phyloP scores from a whole-genome alignment of 805 yeast species.

The Hanseniaspora pseudoguilliermondii region DNA sequence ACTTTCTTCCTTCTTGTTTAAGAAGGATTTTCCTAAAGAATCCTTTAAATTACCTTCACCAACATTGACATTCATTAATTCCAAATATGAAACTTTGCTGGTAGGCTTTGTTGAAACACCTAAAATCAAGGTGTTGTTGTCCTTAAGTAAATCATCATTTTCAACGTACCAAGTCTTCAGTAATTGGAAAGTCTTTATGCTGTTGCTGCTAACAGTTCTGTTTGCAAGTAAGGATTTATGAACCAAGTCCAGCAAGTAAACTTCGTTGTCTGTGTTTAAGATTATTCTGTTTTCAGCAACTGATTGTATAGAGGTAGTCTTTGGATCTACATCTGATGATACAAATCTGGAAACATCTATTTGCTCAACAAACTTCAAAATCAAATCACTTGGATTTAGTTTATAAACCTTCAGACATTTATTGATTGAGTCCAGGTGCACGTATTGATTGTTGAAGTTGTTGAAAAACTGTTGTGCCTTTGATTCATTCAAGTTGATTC shows the following conservation, averaged over 20 bases:
- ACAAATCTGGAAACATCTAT: slow-evolving; percentile 22
- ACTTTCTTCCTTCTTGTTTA: slow-evolving; percentile 10
- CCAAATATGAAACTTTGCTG: slow-evolving; percentile 23
- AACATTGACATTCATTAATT: slow-evolving; percentile 35
- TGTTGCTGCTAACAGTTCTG: slow-evolving; percentile 20
- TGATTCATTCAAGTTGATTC: slow-evolving; percentile 14
- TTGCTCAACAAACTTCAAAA: slow-evolving; percentile 12
- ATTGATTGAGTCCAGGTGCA: slow-evolving; percentile 17
- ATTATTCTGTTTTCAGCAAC: slow-evolving; percentile 24
- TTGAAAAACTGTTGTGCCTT: slow-evolving; percentile 21
- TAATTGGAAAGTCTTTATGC: slow-evolving; percentile 23
- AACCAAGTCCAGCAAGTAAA: slow-evolving; percentile 23
- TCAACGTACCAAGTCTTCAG: slow-evolving; percentile 20
- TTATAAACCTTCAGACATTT: slow-evolving; percentile 17
- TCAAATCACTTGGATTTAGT: not conserved
- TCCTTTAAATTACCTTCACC: slow-evolving; percentile 60
- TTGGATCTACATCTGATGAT: slow-evolving; percentile 1
- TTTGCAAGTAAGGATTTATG: slow-evolving; percentile 21
- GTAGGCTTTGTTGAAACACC: slow-evolving; percentile 24
- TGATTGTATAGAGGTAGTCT: slow-evolving; percentile 20
- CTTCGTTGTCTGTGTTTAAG: slow-evolving; percentile 21
- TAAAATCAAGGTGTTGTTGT: slow-evolving; percentile 21
- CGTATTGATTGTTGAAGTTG: slow-evolving; percentile 20
- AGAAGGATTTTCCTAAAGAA: slow-evolving; percentile 50
- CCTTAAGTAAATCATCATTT: slow-evolving; percentile 2